Evolutionary conservation across 805 yeast genomes (phyloP), one percentile per base, ranked within the genome.

Genomic region (Saccharomyces paradoxus): DNA sequence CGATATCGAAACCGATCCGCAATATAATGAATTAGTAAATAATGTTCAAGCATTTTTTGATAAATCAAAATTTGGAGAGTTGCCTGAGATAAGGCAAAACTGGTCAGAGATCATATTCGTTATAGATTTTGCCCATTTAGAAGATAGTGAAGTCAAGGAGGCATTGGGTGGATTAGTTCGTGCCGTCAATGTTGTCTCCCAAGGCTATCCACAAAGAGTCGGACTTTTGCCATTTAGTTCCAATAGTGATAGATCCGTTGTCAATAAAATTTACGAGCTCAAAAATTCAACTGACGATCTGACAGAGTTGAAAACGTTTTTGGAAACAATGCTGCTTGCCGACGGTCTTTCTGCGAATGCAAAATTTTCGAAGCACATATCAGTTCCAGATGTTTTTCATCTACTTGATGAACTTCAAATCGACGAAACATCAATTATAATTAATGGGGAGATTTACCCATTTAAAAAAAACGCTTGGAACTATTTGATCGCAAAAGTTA

Each of bases 31-130:
- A 8, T 78, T 77, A 62, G 64, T 80, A 0, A 64, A 71, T 26
- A 74, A 84, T 46, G 66, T 79, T 12, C 68, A 72, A 8, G 75
- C 71, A 0, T 86, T 86, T 63, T 61, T 79, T 44, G 68, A 71
- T n/a, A 67, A 70, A 30, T 65, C 72, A 7, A 73, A 78, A 41
- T 76, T 75, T 30, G 89, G 87, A 8, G 84, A 81, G 63, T 71
- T 89, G 17, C 96, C 96, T 0, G 78, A 78, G 6, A 77, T 84
- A 41, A 76, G 77, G 52, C 89, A 87, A 58, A 92, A 92, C 65
- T 76, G 89, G 58, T 87, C 88, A 65, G 86, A 89, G 47, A 55
- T 86, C 24, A 79, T 92, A 0, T 83, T 92, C 62, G 87, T 80
- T 0, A 64, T 91, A 12, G 83, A 84, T 58, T 72, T 89, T 22